Evolutionary conservation across 2,329 filamentous ascomycete species (phyloP).

Genomic region (Dactylella cylindrospora): DNA sequence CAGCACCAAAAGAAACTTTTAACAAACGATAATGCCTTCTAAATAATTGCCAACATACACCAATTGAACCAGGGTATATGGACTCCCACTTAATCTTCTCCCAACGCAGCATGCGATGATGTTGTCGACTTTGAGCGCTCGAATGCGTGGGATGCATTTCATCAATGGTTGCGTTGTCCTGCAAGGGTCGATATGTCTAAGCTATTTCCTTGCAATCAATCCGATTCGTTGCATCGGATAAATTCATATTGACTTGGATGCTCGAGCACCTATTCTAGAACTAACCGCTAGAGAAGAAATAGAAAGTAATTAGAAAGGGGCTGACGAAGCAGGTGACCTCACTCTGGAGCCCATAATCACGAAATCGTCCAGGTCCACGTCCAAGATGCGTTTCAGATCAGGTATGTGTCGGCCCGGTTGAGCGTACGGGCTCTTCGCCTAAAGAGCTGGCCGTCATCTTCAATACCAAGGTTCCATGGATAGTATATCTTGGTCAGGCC

Average conservation of each 20-base stretch:
- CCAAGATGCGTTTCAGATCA: constrained; percentile 21
- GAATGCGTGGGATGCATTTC: background rate
- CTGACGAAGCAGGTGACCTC: constrained; percentile 31
- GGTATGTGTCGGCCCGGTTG: constrained; percentile 26
- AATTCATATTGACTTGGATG: constrained; percentile 35
- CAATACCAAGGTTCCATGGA: constrained; percentile 21
- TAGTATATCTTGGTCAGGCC: constrained; percentile 5
- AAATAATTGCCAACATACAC: background rate
- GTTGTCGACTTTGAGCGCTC: background rate
- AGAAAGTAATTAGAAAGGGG: constrained; percentile 7
- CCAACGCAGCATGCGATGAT: too few species aligned
- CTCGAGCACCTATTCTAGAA: constrained; percentile 34
- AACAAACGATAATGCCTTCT: background rate
- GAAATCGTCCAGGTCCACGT: constrained; percentile 4
- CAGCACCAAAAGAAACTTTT: too few species aligned
- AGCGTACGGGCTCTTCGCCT: constrained; percentile 17
- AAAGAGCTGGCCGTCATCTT: constrained; percentile 9
- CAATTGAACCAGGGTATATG: background rate
- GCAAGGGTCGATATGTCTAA: constrained; percentile 28
- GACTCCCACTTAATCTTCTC: too few species aligned
- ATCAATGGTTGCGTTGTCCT: constrained; percentile 17
- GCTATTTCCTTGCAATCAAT: constrained; percentile 40
- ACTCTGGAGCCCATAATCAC: constrained; percentile 10
- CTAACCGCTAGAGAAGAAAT: too few species aligned
- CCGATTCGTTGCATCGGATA: constrained; percentile 43